These are phyloP conservation scores for Neurospora sp. DNA, from an alignment of 2,329 filamentous ascomycete genomes.

Conservation along the genomic window DNA sequence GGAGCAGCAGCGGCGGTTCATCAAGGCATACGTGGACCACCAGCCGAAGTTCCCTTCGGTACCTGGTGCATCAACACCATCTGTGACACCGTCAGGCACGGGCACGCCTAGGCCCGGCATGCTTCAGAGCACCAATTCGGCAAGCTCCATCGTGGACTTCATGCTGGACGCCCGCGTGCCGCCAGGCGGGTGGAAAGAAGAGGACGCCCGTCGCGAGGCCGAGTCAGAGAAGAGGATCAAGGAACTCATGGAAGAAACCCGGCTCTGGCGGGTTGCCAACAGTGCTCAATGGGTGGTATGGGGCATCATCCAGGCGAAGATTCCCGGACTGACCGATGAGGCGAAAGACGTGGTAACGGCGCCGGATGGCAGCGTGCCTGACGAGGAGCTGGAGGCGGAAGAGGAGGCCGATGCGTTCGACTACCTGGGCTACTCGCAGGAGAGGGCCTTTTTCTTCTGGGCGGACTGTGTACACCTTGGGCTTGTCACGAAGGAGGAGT, in stretches of 20 bases:
- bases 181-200: conserved; percentile 45
- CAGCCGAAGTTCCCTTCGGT: conserved; percentile 53
- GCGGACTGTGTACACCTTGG: conserved; percentile 76
- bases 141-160: conserved; percentile 55
- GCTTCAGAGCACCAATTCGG: conserved; percentile 28
- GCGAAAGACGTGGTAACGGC: conserved; percentile 16
- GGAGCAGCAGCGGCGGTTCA: conserved; percentile 76
- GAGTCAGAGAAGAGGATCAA: conserved; percentile 57
- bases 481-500: conserved; percentile 62
- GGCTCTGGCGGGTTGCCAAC: conserved; percentile 80
- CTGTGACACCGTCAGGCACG: conserved; percentile 27
- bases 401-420: conserved; percentile 73
- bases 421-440: conserved; percentile 84
- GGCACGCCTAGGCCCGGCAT: conserved; percentile 18
- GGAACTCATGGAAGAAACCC: conserved; percentile 66
- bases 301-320: conserved; percentile 91
- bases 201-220: conserved; percentile 54
- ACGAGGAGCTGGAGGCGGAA: conserved; percentile 33
- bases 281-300: conserved; percentile 89
- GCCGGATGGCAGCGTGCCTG: conserved; percentile 17
- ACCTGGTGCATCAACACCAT: conserved; percentile 33
- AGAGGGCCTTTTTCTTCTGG: conserved; percentile 89
- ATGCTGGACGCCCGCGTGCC: conserved; percentile 69
- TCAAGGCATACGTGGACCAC: conserved; percentile 80
- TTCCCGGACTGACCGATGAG: conserved; percentile 51